Evolutionary conservation across 2,329 filamentous ascomycete genomes (phyloP), one percentile per base, ranked within the genome.

Genomic region (Gaeumannomyces tritici): DNA sequence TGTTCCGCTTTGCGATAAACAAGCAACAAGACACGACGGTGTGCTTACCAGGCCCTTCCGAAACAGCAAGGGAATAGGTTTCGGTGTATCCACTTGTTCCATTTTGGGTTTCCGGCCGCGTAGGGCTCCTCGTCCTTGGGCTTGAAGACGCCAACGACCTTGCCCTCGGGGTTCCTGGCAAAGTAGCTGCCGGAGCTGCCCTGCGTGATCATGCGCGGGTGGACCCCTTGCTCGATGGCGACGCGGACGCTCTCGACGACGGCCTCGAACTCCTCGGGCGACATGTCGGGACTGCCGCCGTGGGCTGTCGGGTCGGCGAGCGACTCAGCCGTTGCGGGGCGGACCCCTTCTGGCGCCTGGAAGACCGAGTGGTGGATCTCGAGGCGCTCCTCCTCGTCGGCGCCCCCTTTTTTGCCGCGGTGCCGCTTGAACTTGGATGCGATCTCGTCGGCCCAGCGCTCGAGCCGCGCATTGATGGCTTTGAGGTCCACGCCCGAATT

Each of bases 71-170:
- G 95, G 69, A 99, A 98, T 66, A 99, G 73, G 73, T 99, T 99
- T 66, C 95, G 84, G 74, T 99, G 95, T 78, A 99, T 93, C 95
- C 95, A 99, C 76, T 99, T 99, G 69, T 96, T 98, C 93, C 93
- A 98, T 74, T 99, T 99, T 7, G 95, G 95, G 72, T 99, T 99
- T 68, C 91, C 89, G 35, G 91, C 95, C 1, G 95, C 95, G 72
- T 97, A 99, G 0, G 95, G 95, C 74, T 99, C 96, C 77, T 99
- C 95, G 69, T 99, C 95, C 76, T 99, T 99, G 55, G 95, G 95
- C 74, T 99, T 99, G 78, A 99, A 99, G 5, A 99, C 95, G 47
- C 93, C 95, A 4, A 99, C 91, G 21, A 97, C 91, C 77, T 96
- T 97, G 61, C 95, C 95, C 63, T 93, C 89, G 1, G 85, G 85